Conservation (phyloP, 805 yeast genomes). For the Cyberlindnera subsufficiens region DNA sequence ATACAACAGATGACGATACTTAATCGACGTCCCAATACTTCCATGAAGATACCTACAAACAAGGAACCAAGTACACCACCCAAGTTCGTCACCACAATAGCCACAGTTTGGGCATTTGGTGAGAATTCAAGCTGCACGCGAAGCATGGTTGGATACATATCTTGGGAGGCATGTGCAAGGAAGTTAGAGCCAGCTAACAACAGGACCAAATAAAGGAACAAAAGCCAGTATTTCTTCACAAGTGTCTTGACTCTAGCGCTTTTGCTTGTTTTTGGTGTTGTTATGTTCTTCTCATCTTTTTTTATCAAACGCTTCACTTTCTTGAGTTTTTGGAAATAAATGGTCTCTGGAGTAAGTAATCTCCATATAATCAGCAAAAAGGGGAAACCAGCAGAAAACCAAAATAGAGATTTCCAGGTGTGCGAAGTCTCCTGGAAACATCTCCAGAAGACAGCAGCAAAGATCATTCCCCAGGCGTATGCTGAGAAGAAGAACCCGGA, state of each 20-base stretch:
- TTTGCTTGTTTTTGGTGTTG: constrained; percentile 1
- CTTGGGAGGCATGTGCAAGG: constrained; percentile 71
- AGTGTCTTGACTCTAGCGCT: constrained; percentile 9
- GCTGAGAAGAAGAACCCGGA: constrained; percentile 58
- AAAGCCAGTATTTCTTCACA: constrained; percentile 49
- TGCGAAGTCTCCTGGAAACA: constrained; percentile 46
- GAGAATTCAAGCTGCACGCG: constrained; percentile 44
- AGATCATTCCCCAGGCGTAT: constrained; percentile 59
- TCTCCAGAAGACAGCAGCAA: constrained; percentile 58
- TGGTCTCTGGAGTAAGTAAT: constrained; percentile 53
- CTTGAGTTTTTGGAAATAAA: constrained; percentile 33
- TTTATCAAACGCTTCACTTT: constrained; percentile 23
- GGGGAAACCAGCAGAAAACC: constrained; percentile 68
- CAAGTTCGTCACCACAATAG: constrained; percentile 56
- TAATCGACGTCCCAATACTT: constrained; percentile 55
- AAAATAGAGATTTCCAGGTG: constrained; percentile 64
- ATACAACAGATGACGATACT: constrained; percentile 45
- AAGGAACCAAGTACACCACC: constrained; percentile 68
- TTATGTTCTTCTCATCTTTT: constrained; percentile 19
- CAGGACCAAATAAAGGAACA: constrained; percentile 51
- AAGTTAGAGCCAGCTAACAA: constrained; percentile 68
- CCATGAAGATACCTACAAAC: constrained; percentile 48
- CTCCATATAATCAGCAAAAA: constrained; percentile 54
- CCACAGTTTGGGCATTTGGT: constrained; percentile 46
- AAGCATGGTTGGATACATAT: constrained; percentile 61